phyloP scores from a whole-genome alignment of 805 yeast species.

The Candida anglica region DNA sequence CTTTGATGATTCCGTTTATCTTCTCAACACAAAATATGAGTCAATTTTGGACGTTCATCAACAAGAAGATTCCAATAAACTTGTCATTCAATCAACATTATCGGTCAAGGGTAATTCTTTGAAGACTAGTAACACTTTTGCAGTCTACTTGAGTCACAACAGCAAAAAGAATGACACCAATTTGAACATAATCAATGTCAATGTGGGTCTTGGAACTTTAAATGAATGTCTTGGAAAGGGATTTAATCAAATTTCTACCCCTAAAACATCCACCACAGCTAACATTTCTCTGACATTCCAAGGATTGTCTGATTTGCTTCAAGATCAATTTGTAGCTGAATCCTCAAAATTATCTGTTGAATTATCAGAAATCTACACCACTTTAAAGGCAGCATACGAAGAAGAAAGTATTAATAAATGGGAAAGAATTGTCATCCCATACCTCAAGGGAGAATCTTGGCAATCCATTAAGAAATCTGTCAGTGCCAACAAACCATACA shows the following conservation, averaged over 20 bases:
- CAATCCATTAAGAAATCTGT: slow-evolving; percentile 15
- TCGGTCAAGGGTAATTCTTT: slow-evolving; percentile 41
- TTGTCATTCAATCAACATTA: slow-evolving; percentile 23
- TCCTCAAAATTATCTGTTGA: slow-evolving; percentile 12
- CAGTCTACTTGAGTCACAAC: slow-evolving; percentile 37
- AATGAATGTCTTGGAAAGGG: slow-evolving; percentile 70
- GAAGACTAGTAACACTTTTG: slow-evolving; percentile 37
- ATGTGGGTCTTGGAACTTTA: slow-evolving; percentile 65
- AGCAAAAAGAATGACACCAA: slow-evolving; percentile 40
- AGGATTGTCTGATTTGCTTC: slow-evolving; percentile 22
- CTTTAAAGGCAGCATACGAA: slow-evolving; percentile 16
- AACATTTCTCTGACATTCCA: slow-evolving; percentile 12
- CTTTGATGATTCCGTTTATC: slow-evolving; percentile 32
- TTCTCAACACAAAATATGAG: slow-evolving; percentile 43
- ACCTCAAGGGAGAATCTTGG: slow-evolving; percentile 26
- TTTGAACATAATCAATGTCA: slow-evolving; percentile 44
- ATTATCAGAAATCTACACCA: slow-evolving; percentile 19
- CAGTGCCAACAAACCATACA: slow-evolving; percentile 5
- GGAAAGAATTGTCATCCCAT: slow-evolving; percentile 25
- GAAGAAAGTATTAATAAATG: slow-evolving; percentile 17
- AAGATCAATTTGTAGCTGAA: slow-evolving; percentile 14
- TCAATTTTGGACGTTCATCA: slow-evolving; percentile 30
- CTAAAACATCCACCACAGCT: not conserved
- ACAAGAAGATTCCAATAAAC: slow-evolving; percentile 19
- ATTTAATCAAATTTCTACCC: slow-evolving; percentile 22